Conservation (phyloP, 345 rosid genomes). For the Theobroma cacao region DNA sequence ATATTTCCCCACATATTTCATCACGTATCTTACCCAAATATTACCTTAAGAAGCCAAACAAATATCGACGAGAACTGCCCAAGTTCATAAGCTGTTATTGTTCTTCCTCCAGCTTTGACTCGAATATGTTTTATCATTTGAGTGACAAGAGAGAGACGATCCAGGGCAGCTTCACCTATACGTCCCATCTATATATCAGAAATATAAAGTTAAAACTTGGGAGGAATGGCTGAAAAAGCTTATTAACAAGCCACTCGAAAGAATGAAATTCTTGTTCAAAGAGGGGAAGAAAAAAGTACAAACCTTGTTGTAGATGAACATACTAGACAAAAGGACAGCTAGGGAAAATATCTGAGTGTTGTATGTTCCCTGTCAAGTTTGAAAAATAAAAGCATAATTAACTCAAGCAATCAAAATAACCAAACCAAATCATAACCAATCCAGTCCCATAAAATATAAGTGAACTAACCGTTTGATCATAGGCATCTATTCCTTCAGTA, state of each 20-base stretch:
- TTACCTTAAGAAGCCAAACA: constrained; percentile 98
- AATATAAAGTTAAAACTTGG: not conserved
- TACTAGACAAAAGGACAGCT: constrained; percentile 93
- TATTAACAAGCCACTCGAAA: not conserved
- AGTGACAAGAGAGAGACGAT: constrained; percentile 95
- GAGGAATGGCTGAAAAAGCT: not conserved
- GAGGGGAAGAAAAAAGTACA: constrained; percentile 6
- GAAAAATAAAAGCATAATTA: not conserved
- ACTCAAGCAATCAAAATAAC: too few species aligned
- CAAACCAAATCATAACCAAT: not conserved
- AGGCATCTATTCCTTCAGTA: constrained; percentile 97
- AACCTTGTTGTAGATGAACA: constrained; percentile 98
- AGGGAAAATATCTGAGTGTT: constrained; percentile 98
- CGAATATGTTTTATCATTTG: constrained; percentile 97
- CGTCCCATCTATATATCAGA: constrained; percentile 74
- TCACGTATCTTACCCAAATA: too few species aligned
- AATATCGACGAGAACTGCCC: constrained; percentile 95
- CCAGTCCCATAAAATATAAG: not conserved
- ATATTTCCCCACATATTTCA: too few species aligned
- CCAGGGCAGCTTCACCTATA: constrained; percentile 93
- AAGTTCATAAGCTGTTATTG: constrained; percentile 65
- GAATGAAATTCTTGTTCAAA: not conserved
- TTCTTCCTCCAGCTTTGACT: constrained; percentile 84
- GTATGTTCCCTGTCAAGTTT: constrained; percentile 74
- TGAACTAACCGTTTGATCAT: constrained; percentile 85